These are phyloP conservation scores for Pyricularia grisea DNA, from an alignment of 2,329 filamentous ascomycete species.

Conservation along the genomic window DNA sequence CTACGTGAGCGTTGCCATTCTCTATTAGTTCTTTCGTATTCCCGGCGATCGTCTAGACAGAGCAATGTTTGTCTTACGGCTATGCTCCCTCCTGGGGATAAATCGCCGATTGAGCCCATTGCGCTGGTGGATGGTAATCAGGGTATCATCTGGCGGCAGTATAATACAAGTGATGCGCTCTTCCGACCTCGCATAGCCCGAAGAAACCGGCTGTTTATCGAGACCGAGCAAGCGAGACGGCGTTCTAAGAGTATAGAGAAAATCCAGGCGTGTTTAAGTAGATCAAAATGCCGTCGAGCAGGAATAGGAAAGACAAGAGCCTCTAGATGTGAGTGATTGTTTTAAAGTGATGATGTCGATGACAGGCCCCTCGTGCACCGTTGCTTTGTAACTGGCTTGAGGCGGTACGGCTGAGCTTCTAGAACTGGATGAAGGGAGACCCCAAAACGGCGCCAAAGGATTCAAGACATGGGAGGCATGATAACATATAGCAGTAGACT, in stretches of 20 bases:
- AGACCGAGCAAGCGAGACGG: neutral
- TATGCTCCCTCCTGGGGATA: constrained; percentile 71
- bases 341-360: constrained; percentile 1
- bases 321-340: neutral
- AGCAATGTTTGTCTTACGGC: constrained; percentile 42
- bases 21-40: neutral
- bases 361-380: neutral
- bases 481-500: neutral
- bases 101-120: constrained; percentile 66
- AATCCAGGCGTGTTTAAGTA: neutral
- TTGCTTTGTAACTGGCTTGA: neutral
- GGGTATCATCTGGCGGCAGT: constrained; percentile 34
- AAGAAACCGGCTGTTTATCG: neutral
- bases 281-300: constrained; percentile 14
- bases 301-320: constrained; percentile 2
- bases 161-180: neutral
- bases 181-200: neutral
- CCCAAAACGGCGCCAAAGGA: neutral
- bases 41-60: neutral
- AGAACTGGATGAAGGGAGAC: neutral
- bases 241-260: neutral
- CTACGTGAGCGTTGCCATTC: constrained; percentile 31
- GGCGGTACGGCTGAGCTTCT: neutral
- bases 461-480: neutral
- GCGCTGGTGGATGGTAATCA: constrained; percentile 26